phyloP scores from a whole-genome alignment of 2,329 filamentous ascomycete species.

The Pseudogymnoascus sp. region DNA sequence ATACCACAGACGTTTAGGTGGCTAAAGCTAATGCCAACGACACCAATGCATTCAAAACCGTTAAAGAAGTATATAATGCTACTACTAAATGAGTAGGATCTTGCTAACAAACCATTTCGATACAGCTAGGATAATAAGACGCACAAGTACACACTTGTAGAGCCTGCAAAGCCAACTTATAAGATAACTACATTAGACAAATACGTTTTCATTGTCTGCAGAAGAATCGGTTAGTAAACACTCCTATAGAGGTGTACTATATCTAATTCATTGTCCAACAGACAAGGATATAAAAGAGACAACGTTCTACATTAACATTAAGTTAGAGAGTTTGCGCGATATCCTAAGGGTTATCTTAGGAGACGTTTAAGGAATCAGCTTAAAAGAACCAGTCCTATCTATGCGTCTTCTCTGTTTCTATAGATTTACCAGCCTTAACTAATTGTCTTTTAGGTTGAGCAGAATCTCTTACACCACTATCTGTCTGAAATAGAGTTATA shows the following conservation, averaged over 20 bases:
- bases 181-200: conserved; percentile 10
- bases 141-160: conserved; percentile 9
- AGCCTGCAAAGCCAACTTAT: background rate
- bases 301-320: conserved; percentile 9
- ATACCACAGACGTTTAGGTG: background rate
- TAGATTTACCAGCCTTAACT: background rate
- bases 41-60: background rate
- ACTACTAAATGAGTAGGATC: background rate
- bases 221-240: conserved; percentile 12
- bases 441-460: conserved; percentile 13
- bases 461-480: conserved; percentile 14
- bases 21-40: background rate
- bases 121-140: conserved; percentile 16
- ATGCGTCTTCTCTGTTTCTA: background rate
- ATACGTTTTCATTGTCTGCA: conserved; percentile 16
- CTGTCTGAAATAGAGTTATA: conserved; percentile 12
- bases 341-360: conserved; percentile 9
- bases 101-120: conserved; percentile 11
- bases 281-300: conserved; percentile 8
- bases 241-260: background rate
- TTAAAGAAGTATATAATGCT: conserved; percentile 18
- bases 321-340: conserved; percentile 6
- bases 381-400: conserved; percentile 4
- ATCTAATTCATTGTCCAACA: background rate
- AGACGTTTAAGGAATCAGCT: conserved; percentile 9